These are phyloP conservation scores for Draba incana DNA, from an alignment of 345 rosid species.

Conservation along the genomic window DNA sequence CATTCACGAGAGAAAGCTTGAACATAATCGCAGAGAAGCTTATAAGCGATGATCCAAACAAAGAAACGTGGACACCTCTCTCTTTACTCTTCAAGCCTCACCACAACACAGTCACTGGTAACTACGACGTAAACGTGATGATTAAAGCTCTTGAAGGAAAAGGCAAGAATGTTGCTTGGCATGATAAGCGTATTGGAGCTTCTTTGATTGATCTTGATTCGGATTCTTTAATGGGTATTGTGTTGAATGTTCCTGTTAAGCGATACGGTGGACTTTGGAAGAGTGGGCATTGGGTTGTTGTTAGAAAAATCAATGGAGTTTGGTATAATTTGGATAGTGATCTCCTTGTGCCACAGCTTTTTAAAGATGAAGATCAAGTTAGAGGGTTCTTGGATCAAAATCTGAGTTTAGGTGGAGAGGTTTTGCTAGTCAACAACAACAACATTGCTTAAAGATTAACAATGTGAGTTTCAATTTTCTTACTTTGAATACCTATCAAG, in stretches of 20 bases:
- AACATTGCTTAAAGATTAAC: slow-evolving; percentile 30
- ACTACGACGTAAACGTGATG: slow-evolving; percentile 85
- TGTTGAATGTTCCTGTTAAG: slow-evolving; percentile 70
- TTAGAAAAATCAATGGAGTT: slow-evolving; percentile 70
- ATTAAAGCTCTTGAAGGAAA: slow-evolving; percentile 70
- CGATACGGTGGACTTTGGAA: slow-evolving; percentile 81
- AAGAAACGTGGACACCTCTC: slow-evolving; percentile 67
- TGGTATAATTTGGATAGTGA: slow-evolving; percentile 97
- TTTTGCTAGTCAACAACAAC: slow-evolving; percentile 63
- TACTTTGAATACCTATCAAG: too few relatives aligned
- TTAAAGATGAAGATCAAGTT: slow-evolving; percentile 53
- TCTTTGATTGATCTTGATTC: slow-evolving; percentile 61
- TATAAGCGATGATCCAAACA: slow-evolving; percentile 57
- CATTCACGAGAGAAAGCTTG: slow-evolving; percentile 65
- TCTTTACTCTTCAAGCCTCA: slow-evolving; percentile 79
- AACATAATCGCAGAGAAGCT: slow-evolving; percentile 67
- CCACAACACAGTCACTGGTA: slow-evolving; percentile 76
- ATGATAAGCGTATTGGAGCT: slow-evolving; percentile 68
- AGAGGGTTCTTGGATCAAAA: slow-evolving; percentile 60
- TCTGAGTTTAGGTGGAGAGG: slow-evolving; percentile 59
- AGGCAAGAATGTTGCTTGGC: slow-evolving; percentile 75
- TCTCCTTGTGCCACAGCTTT: slow-evolving; percentile 52
- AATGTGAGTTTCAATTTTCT: slow-evolving; percentile 40
- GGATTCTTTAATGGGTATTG: slow-evolving; percentile 63
- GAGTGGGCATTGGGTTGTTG: slow-evolving; percentile 83